Conservation (phyloP, 2,329 filamentous ascomycete species). For the Apiospora aurea region DNA sequence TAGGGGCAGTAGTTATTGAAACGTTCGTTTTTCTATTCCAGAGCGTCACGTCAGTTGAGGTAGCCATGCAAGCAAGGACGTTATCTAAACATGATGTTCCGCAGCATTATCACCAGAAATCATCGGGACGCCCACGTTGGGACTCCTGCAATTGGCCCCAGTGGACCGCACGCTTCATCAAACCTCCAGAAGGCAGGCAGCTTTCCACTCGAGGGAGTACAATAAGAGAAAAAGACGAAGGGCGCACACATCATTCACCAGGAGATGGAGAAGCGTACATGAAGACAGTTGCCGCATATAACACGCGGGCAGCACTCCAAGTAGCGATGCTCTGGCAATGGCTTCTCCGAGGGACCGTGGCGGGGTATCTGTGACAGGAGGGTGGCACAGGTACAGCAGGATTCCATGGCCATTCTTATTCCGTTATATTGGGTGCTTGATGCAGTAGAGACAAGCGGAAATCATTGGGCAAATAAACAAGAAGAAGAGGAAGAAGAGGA, state of each 20-base stretch:
- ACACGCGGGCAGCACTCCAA: slow-evolving; percentile 74
- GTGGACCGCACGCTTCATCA: not conserved
- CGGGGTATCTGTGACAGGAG: slow-evolving; percentile 63
- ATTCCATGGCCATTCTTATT: slow-evolving; percentile 39
- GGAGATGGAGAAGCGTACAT: slow-evolving; percentile 53
- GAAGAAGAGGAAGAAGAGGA: not conserved
- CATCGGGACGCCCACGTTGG: not conserved
- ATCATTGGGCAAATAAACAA: not conserved
- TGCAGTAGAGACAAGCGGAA: not conserved
- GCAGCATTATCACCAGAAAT: not conserved
- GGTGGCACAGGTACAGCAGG: slow-evolving; percentile 75
- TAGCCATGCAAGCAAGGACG: not conserved
- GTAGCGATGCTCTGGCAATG: slow-evolving; percentile 63
- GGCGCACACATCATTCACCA: not conserved
- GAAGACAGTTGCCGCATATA: slow-evolving; percentile 75
- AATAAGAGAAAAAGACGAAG: not conserved
- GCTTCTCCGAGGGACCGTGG: slow-evolving; percentile 65
- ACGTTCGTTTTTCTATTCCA: slow-evolving; percentile 65
- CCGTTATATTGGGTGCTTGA: not conserved
- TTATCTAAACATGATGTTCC: not conserved
- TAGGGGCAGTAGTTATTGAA: slow-evolving; percentile 75
- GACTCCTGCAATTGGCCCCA: not conserved
- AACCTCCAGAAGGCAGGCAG: not conserved
- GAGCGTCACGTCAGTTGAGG: not conserved
- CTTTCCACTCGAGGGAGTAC: not conserved